These are phyloP conservation scores for Prosopis cineraria DNA, from an alignment of 306 rosid genomes.

Conservation along the genomic window DNA sequence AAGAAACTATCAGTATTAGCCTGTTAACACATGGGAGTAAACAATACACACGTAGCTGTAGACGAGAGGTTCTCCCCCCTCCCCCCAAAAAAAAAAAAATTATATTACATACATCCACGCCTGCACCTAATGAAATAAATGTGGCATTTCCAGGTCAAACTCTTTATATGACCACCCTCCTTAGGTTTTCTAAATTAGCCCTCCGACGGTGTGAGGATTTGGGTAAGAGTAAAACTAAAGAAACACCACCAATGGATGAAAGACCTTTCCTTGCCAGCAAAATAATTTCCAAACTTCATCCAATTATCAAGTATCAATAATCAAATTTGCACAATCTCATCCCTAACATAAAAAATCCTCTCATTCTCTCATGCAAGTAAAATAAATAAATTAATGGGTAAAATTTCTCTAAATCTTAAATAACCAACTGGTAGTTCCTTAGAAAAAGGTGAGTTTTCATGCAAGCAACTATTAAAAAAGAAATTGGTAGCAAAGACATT, in stretches of 20 bases:
- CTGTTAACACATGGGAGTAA: constrained; percentile 7
- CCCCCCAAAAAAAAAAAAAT: too few relatives aligned
- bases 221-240: not conserved
- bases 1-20: not conserved
- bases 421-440: not conserved
- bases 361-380: not conserved
- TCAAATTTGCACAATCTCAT: not conserved
- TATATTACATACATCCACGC: not conserved
- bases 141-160: not conserved
- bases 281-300: not conserved
- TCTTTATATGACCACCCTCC: not conserved
- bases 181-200: not conserved
- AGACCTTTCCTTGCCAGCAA: not conserved
- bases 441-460: not conserved
- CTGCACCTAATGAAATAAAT: not conserved
- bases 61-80: too few relatives aligned
- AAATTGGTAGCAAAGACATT: not conserved
- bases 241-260: constrained; percentile 23
- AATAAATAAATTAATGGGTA: not conserved
- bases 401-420: not conserved
- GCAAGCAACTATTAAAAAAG: not conserved
- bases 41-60: not conserved
- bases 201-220: not conserved
- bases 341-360: not conserved
- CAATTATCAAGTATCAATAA: not conserved